These are phyloP conservation scores for Citrullus colocynthis DNA, from an alignment of 306 rosid species.

Conservation along the genomic window DNA sequence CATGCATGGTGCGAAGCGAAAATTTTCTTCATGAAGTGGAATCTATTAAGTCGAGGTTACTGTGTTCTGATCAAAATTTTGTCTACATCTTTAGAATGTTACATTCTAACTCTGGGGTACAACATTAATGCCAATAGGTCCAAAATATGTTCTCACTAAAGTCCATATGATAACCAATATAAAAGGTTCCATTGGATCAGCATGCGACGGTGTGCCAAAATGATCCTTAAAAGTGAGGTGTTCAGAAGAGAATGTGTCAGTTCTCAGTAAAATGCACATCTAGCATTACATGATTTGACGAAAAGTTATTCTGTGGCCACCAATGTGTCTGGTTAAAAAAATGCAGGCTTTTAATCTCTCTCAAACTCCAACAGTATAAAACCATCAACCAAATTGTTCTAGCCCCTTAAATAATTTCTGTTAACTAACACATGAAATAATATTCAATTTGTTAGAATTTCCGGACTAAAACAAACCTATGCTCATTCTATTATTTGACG, in stretches of 20 bases:
- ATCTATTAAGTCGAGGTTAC: neutral
- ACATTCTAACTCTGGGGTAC: neutral
- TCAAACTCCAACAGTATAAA: neutral
- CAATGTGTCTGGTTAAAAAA: neutral
- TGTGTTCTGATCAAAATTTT: neutral
- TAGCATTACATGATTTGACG: neutral
- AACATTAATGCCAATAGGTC: neutral
- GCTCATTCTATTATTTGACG: conserved; percentile 92
- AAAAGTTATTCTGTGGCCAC: neutral
- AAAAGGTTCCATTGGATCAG: neutral
- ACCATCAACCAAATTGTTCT: neutral
- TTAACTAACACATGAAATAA: neutral
- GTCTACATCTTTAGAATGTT: neutral
- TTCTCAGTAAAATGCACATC: neutral
- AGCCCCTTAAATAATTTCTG: neutral
- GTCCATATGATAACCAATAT: neutral
- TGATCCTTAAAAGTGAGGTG: neutral
- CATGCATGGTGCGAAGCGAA: too few species aligned
- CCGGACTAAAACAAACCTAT: conserved; percentile 32
- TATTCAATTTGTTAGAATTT: neutral
- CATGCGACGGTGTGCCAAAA: neutral
- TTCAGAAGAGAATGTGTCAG: neutral
- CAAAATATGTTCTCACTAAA: neutral
- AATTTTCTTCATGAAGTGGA: neutral
- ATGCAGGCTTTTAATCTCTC: neutral